These are phyloP conservation scores for Lactarius quietus DNA, from an alignment of 768 basidiomycete species.

Conservation along the genomic window DNA sequence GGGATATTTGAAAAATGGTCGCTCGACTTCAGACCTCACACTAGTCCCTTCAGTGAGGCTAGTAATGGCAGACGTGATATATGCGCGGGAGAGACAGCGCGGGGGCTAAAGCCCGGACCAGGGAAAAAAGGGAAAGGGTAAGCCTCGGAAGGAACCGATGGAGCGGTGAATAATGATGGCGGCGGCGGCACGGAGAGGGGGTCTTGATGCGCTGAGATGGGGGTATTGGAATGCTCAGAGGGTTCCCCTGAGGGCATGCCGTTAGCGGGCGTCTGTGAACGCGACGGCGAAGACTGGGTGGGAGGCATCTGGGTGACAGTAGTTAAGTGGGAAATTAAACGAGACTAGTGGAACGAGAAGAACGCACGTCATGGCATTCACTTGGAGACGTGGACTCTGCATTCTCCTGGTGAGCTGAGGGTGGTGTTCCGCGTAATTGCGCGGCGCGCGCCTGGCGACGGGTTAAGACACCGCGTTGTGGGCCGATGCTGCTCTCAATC, in stretches of 20 bases:
- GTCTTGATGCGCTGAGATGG: constrained; percentile 20
- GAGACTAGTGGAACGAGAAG: not conserved
- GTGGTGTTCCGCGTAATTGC: constrained; percentile 18
- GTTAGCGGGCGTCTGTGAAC: constrained; percentile 24
- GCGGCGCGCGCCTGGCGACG: constrained; percentile 26
- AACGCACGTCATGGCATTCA: constrained; percentile 25
- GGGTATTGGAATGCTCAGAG: constrained; percentile 21
- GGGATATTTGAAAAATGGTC: constrained; percentile 18
- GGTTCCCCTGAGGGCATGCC: constrained; percentile 20
- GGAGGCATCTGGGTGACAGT: constrained; percentile 10
- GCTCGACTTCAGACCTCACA: constrained; percentile 17
- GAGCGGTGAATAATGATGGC: constrained; percentile 19
- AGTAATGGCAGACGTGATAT: constrained; percentile 51
- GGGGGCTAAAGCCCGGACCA: constrained; percentile 36
- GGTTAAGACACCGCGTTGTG: constrained; percentile 22
- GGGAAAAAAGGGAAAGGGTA: constrained; percentile 23
- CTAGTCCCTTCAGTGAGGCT: constrained; percentile 43
- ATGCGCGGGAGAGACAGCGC: constrained; percentile 58
- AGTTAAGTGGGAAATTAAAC: constrained; percentile 6
- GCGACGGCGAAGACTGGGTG: constrained; percentile 17
- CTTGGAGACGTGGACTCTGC: constrained; percentile 12
- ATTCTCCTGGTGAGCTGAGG: constrained; percentile 7
- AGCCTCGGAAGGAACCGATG: constrained; percentile 16
- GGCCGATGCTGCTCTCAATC: constrained; percentile 26
- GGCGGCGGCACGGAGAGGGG: constrained; percentile 19